Evolutionary conservation across 2,329 filamentous ascomycete genomes (phyloP), one percentile per base, ranked within the genome.

Genomic region (Aspergillus sp.): DNA sequence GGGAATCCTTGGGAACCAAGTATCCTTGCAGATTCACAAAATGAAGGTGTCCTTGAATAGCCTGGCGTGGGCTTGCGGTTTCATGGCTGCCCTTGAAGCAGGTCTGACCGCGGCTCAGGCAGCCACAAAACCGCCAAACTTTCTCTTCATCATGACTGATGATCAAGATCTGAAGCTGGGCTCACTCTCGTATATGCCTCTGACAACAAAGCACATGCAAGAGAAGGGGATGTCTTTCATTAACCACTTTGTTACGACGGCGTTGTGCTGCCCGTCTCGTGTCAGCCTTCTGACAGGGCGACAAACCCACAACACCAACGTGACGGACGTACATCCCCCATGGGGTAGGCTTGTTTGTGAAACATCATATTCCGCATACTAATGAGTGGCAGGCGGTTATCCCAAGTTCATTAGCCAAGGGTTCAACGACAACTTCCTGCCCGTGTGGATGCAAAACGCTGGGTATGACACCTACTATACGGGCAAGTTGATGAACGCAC

Each of bases 401-500:
- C 84, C 85, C 1, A 90, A 90, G 67, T 89, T 91, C 58, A 76
- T 91, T 13, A 77, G 78, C 3, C 80, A 89, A 55, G 88, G 89
- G 0, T 81, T 86, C 61, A 90, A 91, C 60, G 82, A 87, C 1
- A 83, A 88, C 38, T 91, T 89, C 62, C 80, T 91, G 0, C 89
- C 89, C 0, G 71, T 91, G 0, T 91, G 89, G 88, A 74, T 92
- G n/a, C 87, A 90, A 65, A 72, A 83, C 4, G 85, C 84, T 0
- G 88, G 88, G 0, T 91, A 91, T 69, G 84, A 85, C 58, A 63
- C 89, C 0, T 91, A 89, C 68, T 91, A 91, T 67, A 85, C 85
- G 0, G 89, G 75, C 13, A 91, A 92, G 69, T 78, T 91, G 4
- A 88, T 89, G 76, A 91, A 91, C 65, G 79, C 82, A 0, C 87